Conservation (phyloP, 2,329 filamentous ascomycete species). For the Exophiala sideris region DNA sequence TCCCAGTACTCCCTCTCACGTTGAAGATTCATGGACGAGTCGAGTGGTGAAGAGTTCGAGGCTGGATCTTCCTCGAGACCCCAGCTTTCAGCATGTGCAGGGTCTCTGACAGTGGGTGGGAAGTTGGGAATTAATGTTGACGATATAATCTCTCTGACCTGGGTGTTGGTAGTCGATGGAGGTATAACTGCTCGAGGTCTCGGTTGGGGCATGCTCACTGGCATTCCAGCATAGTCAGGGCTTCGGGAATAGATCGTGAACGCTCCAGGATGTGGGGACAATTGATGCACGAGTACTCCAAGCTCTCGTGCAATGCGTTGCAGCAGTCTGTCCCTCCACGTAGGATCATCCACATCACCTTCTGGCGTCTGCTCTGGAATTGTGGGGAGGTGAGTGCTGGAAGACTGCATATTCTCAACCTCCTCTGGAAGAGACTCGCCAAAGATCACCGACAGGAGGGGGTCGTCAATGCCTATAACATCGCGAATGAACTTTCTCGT, state of each 20-base stretch:
- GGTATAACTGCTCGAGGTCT: slow-evolving; percentile 30
- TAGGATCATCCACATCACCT: slow-evolving; percentile 26
- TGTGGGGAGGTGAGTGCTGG: slow-evolving; percentile 16
- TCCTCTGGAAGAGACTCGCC: slow-evolving; percentile 68
- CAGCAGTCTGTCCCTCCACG: slow-evolving; percentile 74
- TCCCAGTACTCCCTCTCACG: slow-evolving; percentile 81
- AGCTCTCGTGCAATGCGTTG: slow-evolving; percentile 84
- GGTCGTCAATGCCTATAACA: slow-evolving; percentile 86
- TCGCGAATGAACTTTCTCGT: slow-evolving; percentile 84
- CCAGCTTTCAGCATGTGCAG: slow-evolving; percentile 58
- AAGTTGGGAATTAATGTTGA: slow-evolving; percentile 42
- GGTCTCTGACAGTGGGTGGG: slow-evolving; percentile 46
- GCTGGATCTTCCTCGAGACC: slow-evolving; percentile 61
- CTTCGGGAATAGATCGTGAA: slow-evolving; percentile 75
- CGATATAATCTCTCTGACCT: slow-evolving; percentile 8
- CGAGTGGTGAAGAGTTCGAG: slow-evolving; percentile 47
- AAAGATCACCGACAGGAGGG: slow-evolving; percentile 77
- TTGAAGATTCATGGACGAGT: slow-evolving; percentile 42
- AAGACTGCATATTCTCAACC: slow-evolving; percentile 22
- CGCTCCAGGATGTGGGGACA: slow-evolving; percentile 82
- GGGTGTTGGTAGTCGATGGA: slow-evolving; percentile 29
- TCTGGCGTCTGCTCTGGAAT: slow-evolving; percentile 23
- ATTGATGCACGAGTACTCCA: slow-evolving; percentile 74
- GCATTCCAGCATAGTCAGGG: slow-evolving; percentile 73
- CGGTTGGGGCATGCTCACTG: slow-evolving; percentile 43